Evolutionary conservation across 805 yeast species (phyloP).

Genomic region (Metschnikowia anglica): DNA sequence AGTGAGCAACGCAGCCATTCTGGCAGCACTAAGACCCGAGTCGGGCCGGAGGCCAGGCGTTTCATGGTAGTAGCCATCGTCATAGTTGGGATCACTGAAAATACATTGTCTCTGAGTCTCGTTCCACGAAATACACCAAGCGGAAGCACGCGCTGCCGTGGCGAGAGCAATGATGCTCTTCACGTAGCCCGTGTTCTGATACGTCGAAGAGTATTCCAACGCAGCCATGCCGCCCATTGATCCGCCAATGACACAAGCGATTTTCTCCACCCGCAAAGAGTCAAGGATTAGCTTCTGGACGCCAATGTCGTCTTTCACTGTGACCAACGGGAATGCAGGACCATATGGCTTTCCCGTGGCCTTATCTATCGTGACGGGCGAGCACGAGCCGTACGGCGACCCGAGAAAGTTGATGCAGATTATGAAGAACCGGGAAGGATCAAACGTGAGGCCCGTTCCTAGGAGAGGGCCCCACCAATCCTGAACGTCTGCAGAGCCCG

Average conservation of each 20-base stretch:
- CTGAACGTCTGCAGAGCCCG: constrained; percentile 91
- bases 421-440: constrained; percentile 82
- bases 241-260: constrained; percentile 91
- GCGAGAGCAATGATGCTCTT: constrained; percentile 78
- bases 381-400: constrained; percentile 93
- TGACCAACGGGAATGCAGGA: constrained; percentile 91
- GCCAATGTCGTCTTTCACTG: constrained; percentile 88
- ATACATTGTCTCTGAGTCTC: constrained; percentile 97
- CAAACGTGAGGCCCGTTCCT: constrained; percentile 85
- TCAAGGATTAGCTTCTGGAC: constrained; percentile 79
- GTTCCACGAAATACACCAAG: constrained; percentile 99
- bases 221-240: constrained; percentile 99
- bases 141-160: constrained; percentile 90
- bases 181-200: constrained; percentile 66
- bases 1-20: constrained; percentile 94
- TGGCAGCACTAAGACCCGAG: constrained; percentile 89
- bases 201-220: constrained; percentile 72
- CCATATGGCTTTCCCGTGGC: constrained; percentile 78
- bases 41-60: constrained; percentile 64
- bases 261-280: constrained; percentile 68
- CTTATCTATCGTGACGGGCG: constrained; percentile 84
- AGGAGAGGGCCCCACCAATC: constrained; percentile 99
- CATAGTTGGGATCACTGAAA: constrained; percentile 90
- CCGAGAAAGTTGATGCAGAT: constrained; percentile 92
- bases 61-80: constrained; percentile 80